These are phyloP conservation scores for Pyrrhoderma noxium DNA, from an alignment of 1,284 basidiomycete species.

Conservation along the genomic window DNA sequence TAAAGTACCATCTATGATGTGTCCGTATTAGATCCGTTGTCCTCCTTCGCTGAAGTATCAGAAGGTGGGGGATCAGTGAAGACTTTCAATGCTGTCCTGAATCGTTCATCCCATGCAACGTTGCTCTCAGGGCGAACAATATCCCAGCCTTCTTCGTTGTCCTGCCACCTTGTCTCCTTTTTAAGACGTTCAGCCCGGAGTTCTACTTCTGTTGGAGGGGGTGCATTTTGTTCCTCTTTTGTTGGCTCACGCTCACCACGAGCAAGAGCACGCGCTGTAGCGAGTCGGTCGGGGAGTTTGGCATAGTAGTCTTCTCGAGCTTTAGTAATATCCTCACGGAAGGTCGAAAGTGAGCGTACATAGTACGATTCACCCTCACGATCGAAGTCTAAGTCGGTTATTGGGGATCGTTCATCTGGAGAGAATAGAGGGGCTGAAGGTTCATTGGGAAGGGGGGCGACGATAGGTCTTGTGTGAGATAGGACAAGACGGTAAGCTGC, in stretches of 20 bases:
- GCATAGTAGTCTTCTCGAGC: slow-evolving; percentile 75
- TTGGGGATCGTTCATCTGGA: slow-evolving; percentile 23
- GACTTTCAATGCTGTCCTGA: slow-evolving; percentile 58
- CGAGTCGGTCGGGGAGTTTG: slow-evolving; percentile 61
- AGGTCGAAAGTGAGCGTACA: slow-evolving; percentile 51
- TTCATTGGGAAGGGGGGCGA: slow-evolving; percentile 29
- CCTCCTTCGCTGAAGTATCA: too few species aligned
- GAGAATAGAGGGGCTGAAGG: slow-evolving; percentile 22
- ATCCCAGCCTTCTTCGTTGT: slow-evolving; percentile 69
- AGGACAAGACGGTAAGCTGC: slow-evolving; percentile 74
- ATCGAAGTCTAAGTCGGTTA: slow-evolving; percentile 71
- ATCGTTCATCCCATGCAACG: slow-evolving; percentile 74
- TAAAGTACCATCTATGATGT: slow-evolving; percentile 5
- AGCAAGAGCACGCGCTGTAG: slow-evolving; percentile 69
- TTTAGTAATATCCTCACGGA: slow-evolving; percentile 59
- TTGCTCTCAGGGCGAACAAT: slow-evolving; percentile 59
- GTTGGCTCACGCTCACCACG: slow-evolving; percentile 77
- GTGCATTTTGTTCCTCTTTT: slow-evolving; percentile 74
- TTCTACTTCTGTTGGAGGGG: slow-evolving; percentile 84
- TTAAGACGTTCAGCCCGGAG: slow-evolving; percentile 75
- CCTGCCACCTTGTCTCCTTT: slow-evolving; percentile 82
- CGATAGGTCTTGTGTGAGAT: slow-evolving; percentile 58
- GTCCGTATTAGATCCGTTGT: too few species aligned
- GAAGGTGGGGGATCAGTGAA: slow-evolving; percentile 35
- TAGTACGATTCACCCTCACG: slow-evolving; percentile 61